Evolutionary conservation across 768 basidiomycete genomes (phyloP).

Genomic region (Plicaturopsis crispa): DNA sequence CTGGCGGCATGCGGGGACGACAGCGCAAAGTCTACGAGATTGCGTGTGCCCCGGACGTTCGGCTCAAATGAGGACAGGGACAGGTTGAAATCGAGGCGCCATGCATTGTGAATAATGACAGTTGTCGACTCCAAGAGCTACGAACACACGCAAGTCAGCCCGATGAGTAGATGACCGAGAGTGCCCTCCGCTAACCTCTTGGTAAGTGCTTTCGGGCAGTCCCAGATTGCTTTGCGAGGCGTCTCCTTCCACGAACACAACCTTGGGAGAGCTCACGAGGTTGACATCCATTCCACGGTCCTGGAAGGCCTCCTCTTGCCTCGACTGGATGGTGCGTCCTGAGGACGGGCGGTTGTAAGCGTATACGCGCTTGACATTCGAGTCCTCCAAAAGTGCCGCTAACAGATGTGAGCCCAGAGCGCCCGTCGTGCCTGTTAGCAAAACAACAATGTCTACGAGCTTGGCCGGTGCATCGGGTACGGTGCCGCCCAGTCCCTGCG

Average conservation of each 20-base stretch:
- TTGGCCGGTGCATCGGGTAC: too few relatives aligned
- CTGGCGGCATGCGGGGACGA: constrained; percentile 11
- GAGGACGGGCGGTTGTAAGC: constrained; percentile 27
- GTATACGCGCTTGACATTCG: constrained; percentile 16
- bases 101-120: constrained; percentile 27
- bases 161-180: constrained; percentile 10
- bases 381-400: background rate
- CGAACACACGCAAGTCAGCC: background rate
- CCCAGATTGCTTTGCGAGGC: constrained; percentile 20
- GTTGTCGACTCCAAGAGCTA: constrained; percentile 16
- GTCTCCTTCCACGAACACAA: constrained; percentile 31
- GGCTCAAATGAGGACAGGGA: constrained; percentile 34
- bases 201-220: constrained; percentile 15
- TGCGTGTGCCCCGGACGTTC: constrained; percentile 29
- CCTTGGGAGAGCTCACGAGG: constrained; percentile 20
- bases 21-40: constrained; percentile 21
- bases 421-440: constrained; percentile 2
- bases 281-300: constrained; percentile 23
- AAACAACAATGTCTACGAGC: too few relatives aligned
- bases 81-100: constrained; percentile 38
- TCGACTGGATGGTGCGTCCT: too few relatives aligned
- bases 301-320: constrained; percentile 23
- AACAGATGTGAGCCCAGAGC: constrained; percentile 1
- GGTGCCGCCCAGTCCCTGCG: constrained; percentile 15
- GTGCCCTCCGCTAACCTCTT: constrained; percentile 21